These are phyloP conservation scores for Rossbeevera mucosa DNA, from an alignment of 768 basidiomycete species.

Conservation along the genomic window DNA sequence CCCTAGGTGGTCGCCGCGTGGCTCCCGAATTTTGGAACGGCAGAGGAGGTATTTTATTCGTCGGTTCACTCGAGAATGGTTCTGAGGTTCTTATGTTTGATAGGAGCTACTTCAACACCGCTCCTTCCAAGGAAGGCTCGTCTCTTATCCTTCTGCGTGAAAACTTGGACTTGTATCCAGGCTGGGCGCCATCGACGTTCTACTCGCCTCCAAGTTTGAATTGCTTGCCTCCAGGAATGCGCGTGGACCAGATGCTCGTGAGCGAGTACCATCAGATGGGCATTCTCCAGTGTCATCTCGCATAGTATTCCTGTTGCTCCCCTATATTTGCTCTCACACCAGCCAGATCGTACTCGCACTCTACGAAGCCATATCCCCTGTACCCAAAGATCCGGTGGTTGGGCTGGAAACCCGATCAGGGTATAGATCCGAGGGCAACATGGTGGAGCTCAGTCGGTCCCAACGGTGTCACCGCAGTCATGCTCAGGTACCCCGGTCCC, in stretches of 20 bases:
- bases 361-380: conserved; percentile 61
- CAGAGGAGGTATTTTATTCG: conserved; percentile 6
- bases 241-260: conserved; percentile 67
- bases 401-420: conserved; percentile 93
- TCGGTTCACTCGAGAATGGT: not conserved
- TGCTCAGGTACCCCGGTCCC: no score
- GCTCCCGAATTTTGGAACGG: conserved; percentile 7
- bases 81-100: conserved; percentile 13
- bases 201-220: no score
- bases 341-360: conserved; percentile 64
- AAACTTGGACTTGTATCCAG: conserved; percentile 36
- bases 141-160: not conserved
- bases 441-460: no score
- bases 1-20: no score
- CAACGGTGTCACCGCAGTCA: no score
- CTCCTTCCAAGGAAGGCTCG: conserved; percentile 91
- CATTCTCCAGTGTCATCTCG: conserved; percentile 35
- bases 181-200: conserved; percentile 95
- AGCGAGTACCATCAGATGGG: conserved; percentile 80
- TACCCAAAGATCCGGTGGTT: conserved; percentile 84
- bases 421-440: conserved; percentile 86
- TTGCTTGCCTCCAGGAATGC: no score
- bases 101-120: conserved; percentile 95
- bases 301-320: not conserved
- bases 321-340: not conserved